phyloP scores from a whole-genome alignment of 345 rosid genomes.

The Excoecaria cochinchinensis region DNA sequence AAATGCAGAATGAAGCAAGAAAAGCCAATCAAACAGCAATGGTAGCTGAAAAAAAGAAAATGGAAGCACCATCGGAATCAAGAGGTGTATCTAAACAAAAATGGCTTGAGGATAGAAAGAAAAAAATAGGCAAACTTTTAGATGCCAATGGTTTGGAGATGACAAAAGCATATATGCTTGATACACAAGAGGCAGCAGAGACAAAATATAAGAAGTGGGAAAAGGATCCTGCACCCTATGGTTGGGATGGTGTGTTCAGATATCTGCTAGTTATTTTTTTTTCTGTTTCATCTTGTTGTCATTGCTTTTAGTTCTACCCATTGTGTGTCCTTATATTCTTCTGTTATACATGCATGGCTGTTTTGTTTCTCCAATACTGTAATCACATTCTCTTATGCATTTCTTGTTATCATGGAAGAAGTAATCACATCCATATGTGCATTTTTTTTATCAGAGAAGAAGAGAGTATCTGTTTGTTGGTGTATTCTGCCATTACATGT shows the following conservation, averaged over 20 bases:
- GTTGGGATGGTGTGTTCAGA: slow-evolving; percentile 83
- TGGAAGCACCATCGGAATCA: slow-evolving; percentile 79
- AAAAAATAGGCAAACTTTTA: slow-evolving; percentile 80
- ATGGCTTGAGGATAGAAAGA: slow-evolving; percentile 90
- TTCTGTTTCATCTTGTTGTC: not conserved
- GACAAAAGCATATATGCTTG: slow-evolving; percentile 77
- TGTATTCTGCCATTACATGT: not conserved
- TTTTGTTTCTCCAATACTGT: too few relatives aligned
- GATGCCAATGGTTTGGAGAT: slow-evolving; percentile 94
- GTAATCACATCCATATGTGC: not conserved
- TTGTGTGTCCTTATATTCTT: too few relatives aligned
- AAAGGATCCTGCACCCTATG: slow-evolving; percentile 86
- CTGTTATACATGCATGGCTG: too few relatives aligned
- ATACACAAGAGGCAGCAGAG: slow-evolving; percentile 91
- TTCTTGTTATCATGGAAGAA: not conserved
- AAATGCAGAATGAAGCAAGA: slow-evolving; percentile 71
- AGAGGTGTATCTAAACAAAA: slow-evolving; percentile 92
- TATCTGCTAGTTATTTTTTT: not conserved
- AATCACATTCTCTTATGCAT: too few relatives aligned
- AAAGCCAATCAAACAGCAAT: slow-evolving; percentile 88
- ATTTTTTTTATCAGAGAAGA: not conserved
- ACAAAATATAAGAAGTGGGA: slow-evolving; percentile 94
- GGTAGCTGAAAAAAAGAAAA: slow-evolving; percentile 82
- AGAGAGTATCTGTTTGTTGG: not conserved
- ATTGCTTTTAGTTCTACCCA: not conserved